These are phyloP conservation scores for Ceriops zippeliana DNA, from an alignment of 345 rosid species.

Conservation along the genomic window DNA sequence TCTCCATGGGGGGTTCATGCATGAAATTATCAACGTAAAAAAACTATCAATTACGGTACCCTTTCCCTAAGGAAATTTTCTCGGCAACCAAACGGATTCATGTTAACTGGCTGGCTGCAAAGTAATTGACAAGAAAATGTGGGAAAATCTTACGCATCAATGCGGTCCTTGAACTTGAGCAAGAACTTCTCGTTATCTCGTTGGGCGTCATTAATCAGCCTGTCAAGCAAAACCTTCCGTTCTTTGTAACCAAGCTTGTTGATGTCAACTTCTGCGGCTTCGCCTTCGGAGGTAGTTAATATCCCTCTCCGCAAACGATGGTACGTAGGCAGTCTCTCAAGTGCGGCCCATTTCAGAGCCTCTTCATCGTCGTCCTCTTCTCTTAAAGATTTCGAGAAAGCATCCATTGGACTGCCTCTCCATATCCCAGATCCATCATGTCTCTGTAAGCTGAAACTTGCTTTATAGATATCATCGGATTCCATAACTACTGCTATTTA, in stretches of 20 bases:
- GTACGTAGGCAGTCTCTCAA: conserved; percentile 46
- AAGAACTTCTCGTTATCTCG: conserved; percentile 23
- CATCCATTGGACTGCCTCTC: conserved; percentile 7
- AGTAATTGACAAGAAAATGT: neutral
- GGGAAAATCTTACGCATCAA: conserved; percentile 13
- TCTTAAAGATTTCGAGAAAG: conserved; percentile 9
- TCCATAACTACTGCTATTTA: conserved; percentile 5
- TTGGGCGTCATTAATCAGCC: conserved; percentile 14
- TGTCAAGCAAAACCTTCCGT: conserved; percentile 14
- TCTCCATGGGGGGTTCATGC: too few species aligned
- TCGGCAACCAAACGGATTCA: neutral
- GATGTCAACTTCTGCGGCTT: conserved; percentile 17
- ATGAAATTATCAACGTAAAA: too few species aligned
- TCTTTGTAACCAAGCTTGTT: conserved; percentile 20
- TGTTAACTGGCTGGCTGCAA: neutral
- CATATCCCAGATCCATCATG: conserved; percentile 5
- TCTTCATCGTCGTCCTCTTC: conserved; percentile 45
- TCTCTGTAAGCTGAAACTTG: conserved; percentile 9
- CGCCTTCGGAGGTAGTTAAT: conserved; percentile 22
- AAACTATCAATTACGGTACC: too few species aligned
- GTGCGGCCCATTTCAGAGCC: conserved; percentile 48
- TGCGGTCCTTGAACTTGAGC: conserved; percentile 18
- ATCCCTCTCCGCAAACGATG: conserved; percentile 42
- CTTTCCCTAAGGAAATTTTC: too few species aligned
- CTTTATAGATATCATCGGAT: conserved; percentile 6